Evolutionary conservation across 495 filamentous ascomycete species (phyloP).

Genomic region (Talaromyces adpressus): DNA sequence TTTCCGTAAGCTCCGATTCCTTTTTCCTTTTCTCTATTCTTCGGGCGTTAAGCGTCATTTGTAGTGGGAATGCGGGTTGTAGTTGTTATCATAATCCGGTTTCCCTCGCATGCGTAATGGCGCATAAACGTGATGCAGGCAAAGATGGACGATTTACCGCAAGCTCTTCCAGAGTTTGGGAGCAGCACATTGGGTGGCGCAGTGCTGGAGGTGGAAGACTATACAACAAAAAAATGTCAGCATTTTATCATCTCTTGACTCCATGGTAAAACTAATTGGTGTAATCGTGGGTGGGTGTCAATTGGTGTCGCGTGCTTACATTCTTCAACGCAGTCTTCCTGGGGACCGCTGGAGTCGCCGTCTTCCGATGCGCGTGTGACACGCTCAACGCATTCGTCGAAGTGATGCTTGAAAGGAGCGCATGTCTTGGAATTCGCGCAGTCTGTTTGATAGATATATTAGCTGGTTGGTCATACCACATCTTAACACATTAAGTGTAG

Average conservation of each 20-base stretch:
- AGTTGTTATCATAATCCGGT: neutral
- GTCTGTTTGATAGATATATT: constrained; percentile 45
- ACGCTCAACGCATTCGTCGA: constrained; percentile 92
- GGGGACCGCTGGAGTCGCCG: constrained; percentile 52
- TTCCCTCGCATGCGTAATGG: neutral
- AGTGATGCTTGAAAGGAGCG: constrained; percentile 89
- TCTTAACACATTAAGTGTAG: neutral
- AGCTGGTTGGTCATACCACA: neutral
- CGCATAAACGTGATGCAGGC: neutral
- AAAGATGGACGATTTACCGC: constrained; percentile 53
- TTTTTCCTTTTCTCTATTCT: constrained; percentile 1
- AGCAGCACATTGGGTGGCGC: constrained; percentile 82
- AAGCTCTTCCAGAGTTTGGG: constrained; percentile 89
- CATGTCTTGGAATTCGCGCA: constrained; percentile 82
- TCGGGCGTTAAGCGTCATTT: neutral
- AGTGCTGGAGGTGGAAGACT: constrained; percentile 99
- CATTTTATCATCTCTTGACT: neutral
- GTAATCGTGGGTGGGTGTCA: neutral
- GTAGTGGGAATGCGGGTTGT: neutral
- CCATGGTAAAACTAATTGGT: neutral
- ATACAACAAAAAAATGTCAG: neutral
- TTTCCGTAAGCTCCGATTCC: neutral
- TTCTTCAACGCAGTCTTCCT: constrained; percentile 98
- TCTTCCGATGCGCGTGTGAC: constrained; percentile 67
- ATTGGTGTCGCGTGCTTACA: constrained; percentile 55